Percentiles rank a stretch among this genome's conserved stretches.
These are phyloP conservation scores for Populus hybrid DNA, from an alignment of 441 rosid genomes.

Conservation along the genomic window DNA sequence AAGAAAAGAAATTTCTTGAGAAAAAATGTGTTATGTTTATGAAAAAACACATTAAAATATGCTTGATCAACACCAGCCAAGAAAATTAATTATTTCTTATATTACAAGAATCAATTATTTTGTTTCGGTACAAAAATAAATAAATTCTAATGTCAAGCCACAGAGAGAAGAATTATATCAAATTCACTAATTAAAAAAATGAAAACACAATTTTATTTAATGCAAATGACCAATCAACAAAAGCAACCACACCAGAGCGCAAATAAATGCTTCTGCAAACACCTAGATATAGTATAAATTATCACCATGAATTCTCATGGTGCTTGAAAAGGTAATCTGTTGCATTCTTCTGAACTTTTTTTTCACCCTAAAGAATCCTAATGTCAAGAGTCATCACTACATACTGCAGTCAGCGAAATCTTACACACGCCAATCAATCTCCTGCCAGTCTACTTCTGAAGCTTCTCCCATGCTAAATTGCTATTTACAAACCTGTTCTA, in stretches of 20 bases:
- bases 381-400: conserved; percentile 15
- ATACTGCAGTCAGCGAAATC: conserved; percentile 20
- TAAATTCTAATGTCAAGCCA: background rate
- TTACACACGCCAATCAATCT: conserved; percentile 27
- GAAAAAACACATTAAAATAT: too few species aligned
- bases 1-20: too few species aligned
- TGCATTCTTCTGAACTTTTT: conserved; percentile 5
- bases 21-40: too few species aligned
- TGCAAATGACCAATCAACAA: background rate
- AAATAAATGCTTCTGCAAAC: background rate
- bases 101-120: too few species aligned
- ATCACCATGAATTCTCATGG: background rate
- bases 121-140: too few species aligned
- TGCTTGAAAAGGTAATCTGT: background rate
- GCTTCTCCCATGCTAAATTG: conserved; percentile 22
- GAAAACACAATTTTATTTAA: background rate
- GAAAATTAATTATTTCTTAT: too few species aligned
- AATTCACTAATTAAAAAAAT: background rate
- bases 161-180: background rate
- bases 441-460: conserved; percentile 14
- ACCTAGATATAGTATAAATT: background rate
- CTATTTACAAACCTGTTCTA: conserved; percentile 35
- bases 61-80: too few species aligned
- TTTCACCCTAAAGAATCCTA: conserved; percentile 17
- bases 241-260: conserved; percentile 2